Conservation (phyloP, 163 green algal genomes). For the Coccomyxa subellipsoidea region DNA sequence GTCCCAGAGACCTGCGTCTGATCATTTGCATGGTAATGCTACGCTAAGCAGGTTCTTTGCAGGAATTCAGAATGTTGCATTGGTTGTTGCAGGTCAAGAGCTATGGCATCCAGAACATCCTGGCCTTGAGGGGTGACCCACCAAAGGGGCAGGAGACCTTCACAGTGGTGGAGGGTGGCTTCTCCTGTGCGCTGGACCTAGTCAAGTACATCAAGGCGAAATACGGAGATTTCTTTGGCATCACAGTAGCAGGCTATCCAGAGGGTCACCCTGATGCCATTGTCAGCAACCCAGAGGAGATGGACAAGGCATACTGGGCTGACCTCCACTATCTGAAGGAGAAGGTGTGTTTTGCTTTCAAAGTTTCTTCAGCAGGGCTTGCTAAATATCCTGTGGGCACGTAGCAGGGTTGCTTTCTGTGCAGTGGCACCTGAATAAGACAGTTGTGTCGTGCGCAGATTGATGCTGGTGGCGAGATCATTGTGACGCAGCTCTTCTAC, state of each 20-base stretch:
- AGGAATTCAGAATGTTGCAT: no score
- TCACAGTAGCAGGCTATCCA: conserved; percentile 87
- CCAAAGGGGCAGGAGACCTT: conserved; percentile 95
- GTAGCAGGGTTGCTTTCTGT: no score
- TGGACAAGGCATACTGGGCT: conserved; percentile 80
- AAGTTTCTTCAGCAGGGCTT: neutral
- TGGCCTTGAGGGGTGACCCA: conserved; percentile 92
- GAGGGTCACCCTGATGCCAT: conserved; percentile 95
- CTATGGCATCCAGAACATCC: conserved; percentile 90
- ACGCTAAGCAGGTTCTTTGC: no score
- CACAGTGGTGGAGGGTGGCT: conserved; percentile 80
- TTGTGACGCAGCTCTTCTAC: conserved; percentile 98
- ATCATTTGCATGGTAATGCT: no score
- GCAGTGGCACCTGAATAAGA: neutral
- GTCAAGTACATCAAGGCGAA: conserved; percentile 87
- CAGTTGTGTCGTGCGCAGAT: conserved; percentile 44
- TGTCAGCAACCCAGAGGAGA: conserved; percentile 73
- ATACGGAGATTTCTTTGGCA: conserved; percentile 94
- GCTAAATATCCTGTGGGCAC: neutral
- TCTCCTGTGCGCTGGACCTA: conserved; percentile 91
- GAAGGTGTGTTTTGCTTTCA: conserved; percentile 56
- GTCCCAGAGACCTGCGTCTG: no score
- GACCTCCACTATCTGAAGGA: conserved; percentile 94
- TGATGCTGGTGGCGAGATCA: conserved; percentile 89
- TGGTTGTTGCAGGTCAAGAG: conserved; percentile 67